These are phyloP conservation scores for Nemania diffusa DNA, from an alignment of 2,329 filamentous ascomycete species.

Conservation along the genomic window DNA sequence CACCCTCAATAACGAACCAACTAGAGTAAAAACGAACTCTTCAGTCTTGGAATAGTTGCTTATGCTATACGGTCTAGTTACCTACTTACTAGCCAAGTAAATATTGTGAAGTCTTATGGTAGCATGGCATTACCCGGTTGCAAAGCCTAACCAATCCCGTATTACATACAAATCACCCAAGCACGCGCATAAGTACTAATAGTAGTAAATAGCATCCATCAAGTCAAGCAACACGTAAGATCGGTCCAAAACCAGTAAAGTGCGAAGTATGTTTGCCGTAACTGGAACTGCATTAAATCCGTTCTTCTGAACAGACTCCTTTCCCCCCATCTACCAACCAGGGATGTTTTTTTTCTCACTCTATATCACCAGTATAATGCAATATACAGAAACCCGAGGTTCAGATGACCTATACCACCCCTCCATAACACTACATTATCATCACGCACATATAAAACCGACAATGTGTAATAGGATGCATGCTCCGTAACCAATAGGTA, in stretches of 20 bases:
- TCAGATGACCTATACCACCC: neutral
- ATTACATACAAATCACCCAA: neutral
- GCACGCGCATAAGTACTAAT: neutral
- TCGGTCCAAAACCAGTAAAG: neutral
- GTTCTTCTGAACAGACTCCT: neutral
- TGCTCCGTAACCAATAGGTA: neutral
- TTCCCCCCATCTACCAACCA: neutral
- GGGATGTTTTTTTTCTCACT: neutral
- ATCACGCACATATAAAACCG: neutral
- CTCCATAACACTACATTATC: neutral
- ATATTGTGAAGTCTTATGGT: too few relatives aligned
- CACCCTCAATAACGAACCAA: too few relatives aligned
- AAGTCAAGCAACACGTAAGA: neutral
- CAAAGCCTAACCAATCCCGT: too few relatives aligned
- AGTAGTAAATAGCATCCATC: neutral
- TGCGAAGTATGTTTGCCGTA: neutral
- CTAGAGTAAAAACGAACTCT: too few relatives aligned
- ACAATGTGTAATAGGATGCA: neutral
- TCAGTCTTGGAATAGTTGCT: too few relatives aligned
- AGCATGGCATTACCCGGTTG: too few relatives aligned
- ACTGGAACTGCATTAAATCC: neutral
- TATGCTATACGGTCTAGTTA: too few relatives aligned
- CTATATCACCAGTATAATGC: conserved; percentile 8
- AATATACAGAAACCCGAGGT: neutral
- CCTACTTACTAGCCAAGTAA: too few relatives aligned